Conservation (phyloP, 805 yeast species). For the Teunomyces lycoperdinae region DNA sequence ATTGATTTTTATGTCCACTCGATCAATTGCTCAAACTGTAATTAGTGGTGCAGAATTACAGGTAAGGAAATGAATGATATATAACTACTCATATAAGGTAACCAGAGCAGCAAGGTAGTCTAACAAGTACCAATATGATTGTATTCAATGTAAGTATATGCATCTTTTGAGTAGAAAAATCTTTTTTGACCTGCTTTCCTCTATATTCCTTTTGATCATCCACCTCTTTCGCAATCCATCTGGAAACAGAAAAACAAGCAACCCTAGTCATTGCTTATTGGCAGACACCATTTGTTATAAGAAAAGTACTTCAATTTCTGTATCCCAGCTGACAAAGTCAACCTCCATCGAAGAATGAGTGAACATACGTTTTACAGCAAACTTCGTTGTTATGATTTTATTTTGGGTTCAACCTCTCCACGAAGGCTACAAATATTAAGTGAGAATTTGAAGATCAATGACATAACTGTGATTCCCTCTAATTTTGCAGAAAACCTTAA, state of each 20-base stretch:
- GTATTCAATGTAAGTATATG: too few relatives aligned
- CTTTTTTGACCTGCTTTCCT: too few relatives aligned
- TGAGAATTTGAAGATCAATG: conserved; percentile 49
- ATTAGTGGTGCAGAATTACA: neutral
- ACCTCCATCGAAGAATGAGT: neutral
- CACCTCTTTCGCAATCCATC: too few relatives aligned
- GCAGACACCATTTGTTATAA: too few relatives aligned
- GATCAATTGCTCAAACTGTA: conserved; percentile 5
- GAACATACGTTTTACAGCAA: conserved; percentile 19
- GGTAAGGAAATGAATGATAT: neutral
- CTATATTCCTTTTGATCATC: too few relatives aligned
- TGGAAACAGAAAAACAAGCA: too few relatives aligned
- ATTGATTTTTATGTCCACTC: conserved; percentile 2
- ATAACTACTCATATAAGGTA: neutral
- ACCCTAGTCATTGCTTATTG: too few relatives aligned
- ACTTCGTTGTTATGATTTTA: conserved; percentile 30
- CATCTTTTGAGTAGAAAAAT: too few relatives aligned
- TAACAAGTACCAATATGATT: too few relatives aligned
- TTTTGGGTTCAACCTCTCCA: conserved; percentile 84
- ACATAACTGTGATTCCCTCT: conserved; percentile 53
- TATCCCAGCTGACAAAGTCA: neutral
- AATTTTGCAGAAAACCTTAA: conserved; percentile 74
- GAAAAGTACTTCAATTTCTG: too few relatives aligned
- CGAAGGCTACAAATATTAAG: conserved; percentile 70
- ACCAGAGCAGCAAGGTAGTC: neutral